phyloP scores from a whole-genome alignment of 1,284 basidiomycete genomes.

The Volvariella volvacea region DNA sequence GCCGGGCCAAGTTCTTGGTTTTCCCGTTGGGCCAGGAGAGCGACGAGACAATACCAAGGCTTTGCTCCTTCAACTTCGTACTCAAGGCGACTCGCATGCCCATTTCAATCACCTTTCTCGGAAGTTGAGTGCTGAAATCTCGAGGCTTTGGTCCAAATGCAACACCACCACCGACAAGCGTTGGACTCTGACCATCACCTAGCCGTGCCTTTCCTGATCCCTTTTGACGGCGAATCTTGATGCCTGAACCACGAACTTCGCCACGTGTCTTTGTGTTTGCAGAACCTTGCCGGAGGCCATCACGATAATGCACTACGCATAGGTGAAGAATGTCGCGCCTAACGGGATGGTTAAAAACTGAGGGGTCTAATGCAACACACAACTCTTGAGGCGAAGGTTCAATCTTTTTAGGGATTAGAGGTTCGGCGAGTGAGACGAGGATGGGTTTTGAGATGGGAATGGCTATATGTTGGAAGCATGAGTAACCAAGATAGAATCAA shows the following conservation, averaged over 20 bases:
- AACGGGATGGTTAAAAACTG: slow-evolving; percentile 82
- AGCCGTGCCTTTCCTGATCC: slow-evolving; percentile 87
- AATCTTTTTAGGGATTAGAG: slow-evolving; percentile 39
- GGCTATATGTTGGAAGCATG: slow-evolving; percentile 21
- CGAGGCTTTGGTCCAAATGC: slow-evolving; percentile 88
- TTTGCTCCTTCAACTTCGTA: slow-evolving; percentile 69
- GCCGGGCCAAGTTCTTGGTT: slow-evolving; percentile 53
- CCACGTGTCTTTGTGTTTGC: slow-evolving; percentile 88
- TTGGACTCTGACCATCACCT: slow-evolving; percentile 85
- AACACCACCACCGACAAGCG: slow-evolving; percentile 88
- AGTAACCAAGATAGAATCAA: neutral
- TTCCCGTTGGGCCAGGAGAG: slow-evolving; percentile 68
- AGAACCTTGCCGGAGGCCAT: slow-evolving; percentile 84
- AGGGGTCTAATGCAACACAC: slow-evolving; percentile 72
- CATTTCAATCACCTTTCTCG: slow-evolving; percentile 86
- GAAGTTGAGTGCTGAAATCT: slow-evolving; percentile 86
- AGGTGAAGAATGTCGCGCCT: slow-evolving; percentile 91
- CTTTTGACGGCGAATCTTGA: slow-evolving; percentile 90
- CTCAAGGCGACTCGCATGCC: slow-evolving; percentile 90
- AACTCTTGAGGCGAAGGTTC: slow-evolving; percentile 33
- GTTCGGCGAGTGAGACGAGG: slow-evolving; percentile 51
- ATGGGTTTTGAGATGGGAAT: slow-evolving; percentile 40
- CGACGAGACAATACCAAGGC: slow-evolving; percentile 69
- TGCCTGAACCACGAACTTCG: slow-evolving; percentile 84
- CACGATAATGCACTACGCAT: slow-evolving; percentile 86